phyloP scores from a whole-genome alignment of 768 basidiomycete genomes.

The Russula sp. region DNA sequence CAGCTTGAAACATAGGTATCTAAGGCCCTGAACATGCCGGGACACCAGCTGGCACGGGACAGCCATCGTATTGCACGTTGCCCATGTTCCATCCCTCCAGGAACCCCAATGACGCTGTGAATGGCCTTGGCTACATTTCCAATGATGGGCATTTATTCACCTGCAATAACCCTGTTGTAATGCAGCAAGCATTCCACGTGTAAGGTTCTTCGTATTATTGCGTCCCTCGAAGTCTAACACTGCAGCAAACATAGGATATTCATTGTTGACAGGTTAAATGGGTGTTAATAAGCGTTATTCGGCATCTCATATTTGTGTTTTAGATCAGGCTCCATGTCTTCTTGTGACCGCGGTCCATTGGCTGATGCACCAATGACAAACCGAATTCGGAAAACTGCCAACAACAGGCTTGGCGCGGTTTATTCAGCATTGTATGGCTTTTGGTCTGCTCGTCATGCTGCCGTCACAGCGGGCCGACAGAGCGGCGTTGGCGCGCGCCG shows the following conservation, averaged over 20 bases:
- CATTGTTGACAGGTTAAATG: conserved; percentile 51
- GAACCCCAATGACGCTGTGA: conserved; percentile 34
- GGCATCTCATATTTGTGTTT: conserved; percentile 5
- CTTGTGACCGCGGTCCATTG: conserved; percentile 44
- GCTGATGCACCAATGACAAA: conserved; percentile 42
- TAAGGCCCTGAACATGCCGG: conserved; percentile 52
- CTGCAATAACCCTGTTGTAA: conserved; percentile 53
- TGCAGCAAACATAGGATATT: conserved; percentile 40
- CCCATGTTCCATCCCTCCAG: conserved; percentile 50
- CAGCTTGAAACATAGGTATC: background rate
- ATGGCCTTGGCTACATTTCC: conserved; percentile 48
- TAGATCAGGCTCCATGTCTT: conserved; percentile 54
- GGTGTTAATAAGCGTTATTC: background rate
- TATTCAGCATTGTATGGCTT: conserved; percentile 52
- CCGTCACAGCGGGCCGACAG: conserved; percentile 34
- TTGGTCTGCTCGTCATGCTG: conserved; percentile 51
- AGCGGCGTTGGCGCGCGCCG: conserved; percentile 36
- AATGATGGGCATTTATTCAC: conserved; percentile 54
- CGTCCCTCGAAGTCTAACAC: background rate
- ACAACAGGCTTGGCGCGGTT: conserved; percentile 58
- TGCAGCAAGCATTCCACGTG: conserved; percentile 61
- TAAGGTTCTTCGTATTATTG: conserved; percentile 35
- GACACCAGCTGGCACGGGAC: conserved; percentile 33
- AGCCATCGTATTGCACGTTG: conserved; percentile 54
- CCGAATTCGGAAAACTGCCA: conserved; percentile 38